Percentiles rank a stretch among this genome's conserved stretches.
phyloP scores from a whole-genome alignment of 345 rosid species.

The Eucalyptus pauciflora region DNA sequence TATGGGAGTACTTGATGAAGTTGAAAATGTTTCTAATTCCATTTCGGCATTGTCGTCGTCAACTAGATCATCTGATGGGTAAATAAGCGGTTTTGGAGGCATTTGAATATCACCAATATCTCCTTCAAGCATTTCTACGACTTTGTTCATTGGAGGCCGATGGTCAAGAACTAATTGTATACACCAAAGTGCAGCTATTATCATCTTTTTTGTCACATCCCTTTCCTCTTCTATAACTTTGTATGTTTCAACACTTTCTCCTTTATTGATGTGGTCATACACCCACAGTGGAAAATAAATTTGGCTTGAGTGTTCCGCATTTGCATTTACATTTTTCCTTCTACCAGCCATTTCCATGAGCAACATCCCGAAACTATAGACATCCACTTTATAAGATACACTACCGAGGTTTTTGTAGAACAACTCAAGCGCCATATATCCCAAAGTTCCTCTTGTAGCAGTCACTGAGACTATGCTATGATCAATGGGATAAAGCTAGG shows the following conservation, averaged over 20 bases:
- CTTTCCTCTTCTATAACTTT: neutral
- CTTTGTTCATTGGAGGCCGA: neutral
- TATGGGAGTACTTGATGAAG: neutral
- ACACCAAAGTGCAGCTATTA: neutral
- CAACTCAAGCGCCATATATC: too few species aligned
- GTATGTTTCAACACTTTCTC: neutral
- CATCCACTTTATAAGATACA: neutral
- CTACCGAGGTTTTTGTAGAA: neutral
- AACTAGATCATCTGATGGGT: accelerated
- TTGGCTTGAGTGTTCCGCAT: neutral
- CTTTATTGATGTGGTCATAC: neutral
- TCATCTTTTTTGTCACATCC: neutral
- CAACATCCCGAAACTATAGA: neutral
- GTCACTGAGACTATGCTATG: neutral
- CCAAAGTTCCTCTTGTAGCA: neutral
- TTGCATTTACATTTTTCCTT: neutral
- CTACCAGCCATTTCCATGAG: neutral
- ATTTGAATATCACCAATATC: neutral
- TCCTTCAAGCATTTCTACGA: neutral
- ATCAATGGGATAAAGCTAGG: neutral
- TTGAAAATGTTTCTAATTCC: neutral
- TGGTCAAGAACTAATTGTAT: neutral
- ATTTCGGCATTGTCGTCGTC: accelerated
- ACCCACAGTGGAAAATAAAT: neutral
- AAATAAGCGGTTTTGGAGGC: neutral